A percentile compares a stretch with the other conserved stretches of the same genome.
These are phyloP conservation scores for Papilionanthe hybrid DNA, from an alignment of 116 monocot species.

Conservation along the genomic window DNA sequence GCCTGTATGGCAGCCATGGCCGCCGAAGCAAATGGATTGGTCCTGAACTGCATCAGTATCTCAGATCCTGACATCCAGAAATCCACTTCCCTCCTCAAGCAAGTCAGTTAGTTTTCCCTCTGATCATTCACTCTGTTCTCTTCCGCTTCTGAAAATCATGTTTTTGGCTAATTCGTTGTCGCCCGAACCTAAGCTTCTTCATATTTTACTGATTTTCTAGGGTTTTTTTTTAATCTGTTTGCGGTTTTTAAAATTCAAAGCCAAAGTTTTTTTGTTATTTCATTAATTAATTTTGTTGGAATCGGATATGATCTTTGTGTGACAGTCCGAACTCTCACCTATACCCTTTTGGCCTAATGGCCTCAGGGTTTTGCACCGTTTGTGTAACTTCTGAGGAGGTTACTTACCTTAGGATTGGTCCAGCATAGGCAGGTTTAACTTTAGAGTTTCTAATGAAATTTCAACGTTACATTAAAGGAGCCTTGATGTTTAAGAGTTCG, in stretches of 20 bases:
- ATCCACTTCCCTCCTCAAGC: conserved; percentile 18
- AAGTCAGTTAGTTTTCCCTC: conserved; percentile 5
- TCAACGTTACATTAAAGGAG: too few species aligned
- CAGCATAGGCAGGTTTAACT: too few species aligned
- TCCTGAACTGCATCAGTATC: conserved; percentile 18
- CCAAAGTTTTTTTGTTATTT: not conserved
- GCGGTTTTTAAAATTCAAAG: not conserved
- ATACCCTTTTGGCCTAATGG: too few species aligned
- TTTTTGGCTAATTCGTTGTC: not conserved
- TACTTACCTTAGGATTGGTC: too few species aligned
- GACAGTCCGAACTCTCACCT: too few species aligned
- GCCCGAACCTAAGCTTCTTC: too few species aligned
- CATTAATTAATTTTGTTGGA: not conserved
- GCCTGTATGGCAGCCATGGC: not conserved
- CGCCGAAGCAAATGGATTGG: conserved; percentile 1
- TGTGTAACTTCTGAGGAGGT: too few species aligned
- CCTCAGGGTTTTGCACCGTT: too few species aligned
- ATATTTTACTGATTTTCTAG: not conserved
- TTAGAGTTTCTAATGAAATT: too few species aligned
- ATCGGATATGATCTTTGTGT: not conserved
- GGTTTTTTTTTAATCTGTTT: not conserved
- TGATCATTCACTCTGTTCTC: not conserved
- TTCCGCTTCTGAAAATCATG: not conserved
- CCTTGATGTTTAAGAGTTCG: too few species aligned
- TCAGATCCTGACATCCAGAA: conserved; percentile 13